phyloP scores from a whole-genome alignment of 1,284 basidiomycete species.

The Cryptococcus hybrid region DNA sequence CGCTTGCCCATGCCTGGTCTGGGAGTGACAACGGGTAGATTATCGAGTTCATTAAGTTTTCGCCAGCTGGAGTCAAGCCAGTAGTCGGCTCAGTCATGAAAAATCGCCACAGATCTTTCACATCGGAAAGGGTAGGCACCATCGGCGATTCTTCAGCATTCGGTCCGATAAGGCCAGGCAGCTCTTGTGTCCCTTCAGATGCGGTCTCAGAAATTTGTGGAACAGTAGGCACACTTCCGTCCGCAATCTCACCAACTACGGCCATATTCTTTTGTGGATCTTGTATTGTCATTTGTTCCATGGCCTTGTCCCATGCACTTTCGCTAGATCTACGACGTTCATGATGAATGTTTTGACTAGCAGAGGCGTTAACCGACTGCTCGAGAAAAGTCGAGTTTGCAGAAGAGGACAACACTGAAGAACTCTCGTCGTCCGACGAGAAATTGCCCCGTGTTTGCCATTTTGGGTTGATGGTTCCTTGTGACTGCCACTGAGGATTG shows the following conservation, averaged over 20 bases:
- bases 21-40: slow-evolving; percentile 11
- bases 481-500: background rate
- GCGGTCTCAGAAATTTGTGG: background rate
- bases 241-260: background rate
- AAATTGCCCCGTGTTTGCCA: slow-evolving; percentile 5
- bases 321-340: slow-evolving; percentile 31
- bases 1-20: slow-evolving; percentile 25
- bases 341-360: slow-evolving; percentile 1
- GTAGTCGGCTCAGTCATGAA: slow-evolving; percentile 35
- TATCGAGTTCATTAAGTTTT: slow-evolving; percentile 8
- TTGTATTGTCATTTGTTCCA: slow-evolving; percentile 41
- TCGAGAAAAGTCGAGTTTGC: slow-evolving; percentile 15
- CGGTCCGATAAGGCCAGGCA: background rate
- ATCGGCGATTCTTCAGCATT: background rate
- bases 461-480: background rate
- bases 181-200: background rate
- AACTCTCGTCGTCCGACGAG: slow-evolving; percentile 7
- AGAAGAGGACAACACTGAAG: slow-evolving; percentile 11
- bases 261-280: slow-evolving; percentile 15
- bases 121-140: slow-evolving; percentile 30
- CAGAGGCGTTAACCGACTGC: slow-evolving; percentile 5
- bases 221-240: too few relatives aligned
- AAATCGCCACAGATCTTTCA: slow-evolving; percentile 44
- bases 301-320: slow-evolving; percentile 38
- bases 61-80: slow-evolving; percentile 13